Base-by-base conservation (phyloP, 2,329 filamentous ascomycete genomes). In the Fusarium albidum region DNA sequence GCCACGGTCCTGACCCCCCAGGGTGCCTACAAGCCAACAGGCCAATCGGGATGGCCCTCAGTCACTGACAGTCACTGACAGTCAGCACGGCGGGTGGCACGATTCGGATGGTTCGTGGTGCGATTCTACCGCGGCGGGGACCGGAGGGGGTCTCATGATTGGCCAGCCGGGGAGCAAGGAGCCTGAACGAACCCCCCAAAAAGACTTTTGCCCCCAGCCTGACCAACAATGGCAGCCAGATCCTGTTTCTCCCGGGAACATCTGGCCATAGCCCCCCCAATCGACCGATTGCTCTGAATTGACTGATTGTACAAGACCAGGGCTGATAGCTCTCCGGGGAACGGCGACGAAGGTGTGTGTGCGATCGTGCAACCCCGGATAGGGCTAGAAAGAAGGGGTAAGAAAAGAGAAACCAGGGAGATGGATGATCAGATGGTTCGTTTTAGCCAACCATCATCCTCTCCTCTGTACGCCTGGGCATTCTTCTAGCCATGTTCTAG, bases 191-290 rank as follows among this genome's bases (percentile, higher is more conserved):
- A 26, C 29, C n/a, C 13, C 44, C 27, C 10, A 41, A 12, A n/a
- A 21, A 27, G 28, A 10, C 32, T 31, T 31, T 35, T 35, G 31
- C 58, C 21, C 4, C 5, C 34, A 37, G 31, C 58, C n/a, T n/a
- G n/a, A n/a, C n/a, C n/a, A n/a, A n/a, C 45, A 59, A 59, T 59
- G 33, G 54, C 33, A 6, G 33, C 10, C 11, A 27, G 17, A 47
- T 41, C 55, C 55, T 68, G 62, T 55, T 68, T 65, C 55, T 68
- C 58, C 64, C 65, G 62, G 54, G n/a, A 50, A 55, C 37, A 63
- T 63, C 49, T 55, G 52, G 49, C 52, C 52, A 59, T 56, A 37
- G 45, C 26, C 40, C 55, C 52, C 59, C 62, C 58, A 53, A 65
- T 64, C 57, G 63, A 49, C 42, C 57, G 51, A 56, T 53, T 49